Evolutionary conservation across 345 rosid genomes (phyloP).

Genomic region (Populus deltoides): DNA sequence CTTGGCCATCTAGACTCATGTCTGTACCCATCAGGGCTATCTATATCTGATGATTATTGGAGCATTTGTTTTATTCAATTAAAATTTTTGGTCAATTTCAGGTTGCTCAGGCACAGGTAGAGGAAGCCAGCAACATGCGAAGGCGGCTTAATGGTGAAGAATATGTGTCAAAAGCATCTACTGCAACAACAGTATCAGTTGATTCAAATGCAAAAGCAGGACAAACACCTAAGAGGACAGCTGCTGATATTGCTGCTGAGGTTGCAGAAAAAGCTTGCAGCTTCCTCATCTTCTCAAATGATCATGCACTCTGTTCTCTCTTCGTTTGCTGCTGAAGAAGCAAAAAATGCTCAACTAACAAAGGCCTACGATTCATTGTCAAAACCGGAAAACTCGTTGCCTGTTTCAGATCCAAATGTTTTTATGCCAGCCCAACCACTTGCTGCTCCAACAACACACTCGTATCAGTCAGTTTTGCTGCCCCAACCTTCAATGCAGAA

Average conservation of each 20-base stretch:
- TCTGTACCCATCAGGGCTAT: not conserved
- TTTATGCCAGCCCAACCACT: constrained; percentile 42
- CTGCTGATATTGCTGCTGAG: constrained; percentile 95
- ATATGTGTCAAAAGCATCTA: constrained; percentile 37
- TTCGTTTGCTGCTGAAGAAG: constrained; percentile 90
- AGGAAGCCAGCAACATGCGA: constrained; percentile 70
- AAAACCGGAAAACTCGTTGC: constrained; percentile 42
- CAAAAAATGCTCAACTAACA: constrained; percentile 55
- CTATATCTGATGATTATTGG: not conserved
- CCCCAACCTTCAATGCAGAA: constrained; percentile 40
- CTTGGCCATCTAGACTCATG: not conserved
- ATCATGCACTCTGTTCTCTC: constrained; percentile 92
- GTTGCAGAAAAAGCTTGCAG: constrained; percentile 85
- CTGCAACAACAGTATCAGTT: constrained; percentile 18
- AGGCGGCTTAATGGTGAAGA: constrained; percentile 57
- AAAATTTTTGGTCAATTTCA: constrained; percentile 23
- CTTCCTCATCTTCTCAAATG: constrained; percentile 86
- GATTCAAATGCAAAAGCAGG: constrained; percentile 40
- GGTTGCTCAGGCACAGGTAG: constrained; percentile 78
- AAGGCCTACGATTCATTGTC: constrained; percentile 24
- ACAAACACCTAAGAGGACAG: constrained; percentile 58
- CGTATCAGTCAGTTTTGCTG: constrained; percentile 40
- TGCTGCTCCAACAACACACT: constrained; percentile 35
- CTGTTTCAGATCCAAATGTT: constrained; percentile 43
- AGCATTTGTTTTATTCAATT: not conserved